phyloP scores from a whole-genome alignment of 495 filamentous ascomycete species.

The Amphirosellinia nigrospora region DNA sequence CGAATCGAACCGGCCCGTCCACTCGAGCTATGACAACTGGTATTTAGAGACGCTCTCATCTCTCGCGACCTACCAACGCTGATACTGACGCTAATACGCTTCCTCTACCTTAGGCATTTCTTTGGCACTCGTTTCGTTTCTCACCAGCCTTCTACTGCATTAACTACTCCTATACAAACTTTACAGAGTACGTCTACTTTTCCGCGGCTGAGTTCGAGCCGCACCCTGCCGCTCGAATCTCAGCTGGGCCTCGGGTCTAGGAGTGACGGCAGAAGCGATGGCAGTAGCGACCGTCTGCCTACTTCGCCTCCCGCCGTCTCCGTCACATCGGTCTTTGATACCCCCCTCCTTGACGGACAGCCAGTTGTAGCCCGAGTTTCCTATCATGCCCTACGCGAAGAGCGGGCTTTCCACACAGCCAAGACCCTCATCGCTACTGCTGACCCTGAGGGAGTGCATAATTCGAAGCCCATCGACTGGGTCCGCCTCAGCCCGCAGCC shows the following conservation, averaged over 20 bases:
- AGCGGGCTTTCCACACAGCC: constrained; percentile 82
- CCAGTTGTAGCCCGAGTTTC: constrained; percentile 79
- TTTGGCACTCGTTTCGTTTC: constrained; percentile 56
- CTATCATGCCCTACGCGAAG: constrained; percentile 76
- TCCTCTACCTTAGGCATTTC: constrained; percentile 46
- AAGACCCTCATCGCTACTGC: constrained; percentile 71
- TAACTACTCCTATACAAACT: constrained; percentile 35
- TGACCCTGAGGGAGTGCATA: constrained; percentile 76
- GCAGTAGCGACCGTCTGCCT: constrained; percentile 46
- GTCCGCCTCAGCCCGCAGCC: constrained; percentile 67
- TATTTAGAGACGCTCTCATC: constrained; percentile 29
- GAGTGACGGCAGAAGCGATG: constrained; percentile 19
- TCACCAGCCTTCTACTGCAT: constrained; percentile 41
- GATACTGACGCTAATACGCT: constrained; percentile 25
- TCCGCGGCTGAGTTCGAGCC: constrained; percentile 38
- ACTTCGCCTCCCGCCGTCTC: constrained; percentile 38
- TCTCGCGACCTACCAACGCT: constrained; percentile 13
- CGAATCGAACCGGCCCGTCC: constrained; percentile 69
- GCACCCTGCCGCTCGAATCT: constrained; percentile 43
- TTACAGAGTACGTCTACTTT: constrained; percentile 40
- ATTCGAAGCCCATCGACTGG: constrained; percentile 75
- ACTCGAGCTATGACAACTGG: constrained; percentile 85
- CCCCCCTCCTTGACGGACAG: constrained; percentile 48
- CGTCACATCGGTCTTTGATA: constrained; percentile 34
- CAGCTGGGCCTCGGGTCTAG: constrained; percentile 35